These are phyloP conservation scores for Apostasia shenzhenica DNA, from an alignment of 106 monocot species.

Conservation along the genomic window DNA sequence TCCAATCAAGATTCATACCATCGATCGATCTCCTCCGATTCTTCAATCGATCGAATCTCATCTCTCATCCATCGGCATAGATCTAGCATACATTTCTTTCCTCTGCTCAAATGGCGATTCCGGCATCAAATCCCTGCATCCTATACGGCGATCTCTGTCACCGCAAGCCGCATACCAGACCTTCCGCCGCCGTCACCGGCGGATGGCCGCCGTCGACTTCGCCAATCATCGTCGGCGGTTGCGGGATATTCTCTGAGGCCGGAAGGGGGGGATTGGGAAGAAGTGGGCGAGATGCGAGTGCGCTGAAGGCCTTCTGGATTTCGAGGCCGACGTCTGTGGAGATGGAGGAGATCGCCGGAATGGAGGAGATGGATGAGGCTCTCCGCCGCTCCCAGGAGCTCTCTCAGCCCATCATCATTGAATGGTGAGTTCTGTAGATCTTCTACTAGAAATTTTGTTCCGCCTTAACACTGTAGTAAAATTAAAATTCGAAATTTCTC, in stretches of 20 bases:
- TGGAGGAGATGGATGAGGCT: constrained; percentile 60
- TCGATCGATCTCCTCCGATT: too few relatives aligned
- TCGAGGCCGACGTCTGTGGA: constrained; percentile 14
- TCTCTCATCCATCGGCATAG: too few relatives aligned
- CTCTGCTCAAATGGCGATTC: not conserved
- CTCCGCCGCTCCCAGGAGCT: constrained; percentile 42
- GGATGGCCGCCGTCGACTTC: not conserved
- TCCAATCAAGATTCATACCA: too few relatives aligned
- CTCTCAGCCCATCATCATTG: constrained; percentile 52
- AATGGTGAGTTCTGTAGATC: constrained; percentile 39
- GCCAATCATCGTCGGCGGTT: too few relatives aligned
- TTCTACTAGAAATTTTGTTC: too few relatives aligned
- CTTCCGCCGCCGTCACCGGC: not conserved
- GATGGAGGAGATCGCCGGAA: constrained; percentile 50
- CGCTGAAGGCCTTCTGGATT: not conserved
- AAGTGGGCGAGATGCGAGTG: not conserved
- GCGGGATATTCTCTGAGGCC: too few relatives aligned
- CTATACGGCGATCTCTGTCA: not conserved
- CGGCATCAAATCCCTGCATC: not conserved
- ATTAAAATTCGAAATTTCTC: not conserved
- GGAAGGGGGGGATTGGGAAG: not conserved
- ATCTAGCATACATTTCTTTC: too few relatives aligned
- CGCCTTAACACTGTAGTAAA: too few relatives aligned
- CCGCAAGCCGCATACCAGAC: not conserved
- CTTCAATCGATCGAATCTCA: too few relatives aligned